Percentiles rank a stretch among this genome's conserved stretches.
These are phyloP conservation scores for Plasmodium berghei DNA, from an alignment of 169 alveolate species.

Conservation along the genomic window DNA sequence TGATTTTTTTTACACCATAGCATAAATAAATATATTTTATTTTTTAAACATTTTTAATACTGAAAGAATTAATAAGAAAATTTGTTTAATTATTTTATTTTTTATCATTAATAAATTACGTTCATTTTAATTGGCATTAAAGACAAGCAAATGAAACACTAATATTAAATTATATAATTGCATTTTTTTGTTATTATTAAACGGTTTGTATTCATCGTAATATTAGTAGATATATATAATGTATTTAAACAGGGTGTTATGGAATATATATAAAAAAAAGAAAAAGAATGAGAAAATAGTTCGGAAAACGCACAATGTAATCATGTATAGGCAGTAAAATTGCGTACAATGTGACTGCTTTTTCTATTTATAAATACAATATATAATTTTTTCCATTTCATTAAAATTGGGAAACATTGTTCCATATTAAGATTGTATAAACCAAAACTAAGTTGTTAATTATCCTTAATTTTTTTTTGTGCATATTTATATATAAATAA, in stretches of 20 bases:
- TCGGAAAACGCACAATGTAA: background rate
- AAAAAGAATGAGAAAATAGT: background rate
- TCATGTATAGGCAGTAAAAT: too few relatives aligned
- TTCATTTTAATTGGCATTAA: background rate
- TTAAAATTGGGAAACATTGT: too few relatives aligned
- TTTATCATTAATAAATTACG: background rate
- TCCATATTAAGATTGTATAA: too few relatives aligned
- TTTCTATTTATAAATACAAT: too few relatives aligned
- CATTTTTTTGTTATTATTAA: background rate
- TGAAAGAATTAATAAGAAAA: conserved; percentile 18
- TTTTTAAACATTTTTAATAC: background rate
- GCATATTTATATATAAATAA: too few relatives aligned
- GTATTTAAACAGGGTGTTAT: too few relatives aligned
- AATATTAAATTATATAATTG: too few relatives aligned
- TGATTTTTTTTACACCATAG: background rate
- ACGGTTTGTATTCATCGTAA: background rate
- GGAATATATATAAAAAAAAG: background rate
- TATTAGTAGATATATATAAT: background rate
- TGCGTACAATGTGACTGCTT: too few relatives aligned
- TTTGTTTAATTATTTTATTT: conserved; percentile 6
- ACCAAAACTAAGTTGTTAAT: too few relatives aligned
- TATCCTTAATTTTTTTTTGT: too few relatives aligned
- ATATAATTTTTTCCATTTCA: too few relatives aligned
- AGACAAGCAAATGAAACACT: background rate
- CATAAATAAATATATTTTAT: conserved; percentile 1